phyloP scores from a whole-genome alignment of 2,329 filamentous ascomycete species.

The Coniella lustricola region DNA sequence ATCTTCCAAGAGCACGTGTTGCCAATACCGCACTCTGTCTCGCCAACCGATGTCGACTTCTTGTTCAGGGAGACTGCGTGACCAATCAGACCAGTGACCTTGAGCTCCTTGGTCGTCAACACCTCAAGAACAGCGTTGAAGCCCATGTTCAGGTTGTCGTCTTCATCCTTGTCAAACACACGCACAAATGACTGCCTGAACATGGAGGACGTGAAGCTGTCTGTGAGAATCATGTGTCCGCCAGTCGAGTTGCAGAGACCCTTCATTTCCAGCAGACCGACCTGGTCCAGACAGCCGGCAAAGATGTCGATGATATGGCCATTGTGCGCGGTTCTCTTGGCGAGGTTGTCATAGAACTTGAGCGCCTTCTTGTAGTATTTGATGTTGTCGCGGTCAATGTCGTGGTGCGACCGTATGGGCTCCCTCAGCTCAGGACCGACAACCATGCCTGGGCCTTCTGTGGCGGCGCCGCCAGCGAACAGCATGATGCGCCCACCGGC shows the following conservation, averaged over 20 bases:
- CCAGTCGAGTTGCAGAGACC: conserved; percentile 92
- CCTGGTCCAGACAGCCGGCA: conserved; percentile 93
- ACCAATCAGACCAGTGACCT: conserved; percentile 94
- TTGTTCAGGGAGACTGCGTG: conserved; percentile 97
- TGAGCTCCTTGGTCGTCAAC: conserved; percentile 93
- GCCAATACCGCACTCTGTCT: conserved; percentile 96
- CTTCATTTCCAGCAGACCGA: conserved; percentile 97
- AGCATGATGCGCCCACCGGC: conserved; percentile 94
- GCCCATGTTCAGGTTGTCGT: conserved; percentile 93
- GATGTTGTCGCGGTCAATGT: conserved; percentile 97
- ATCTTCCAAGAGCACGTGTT: conserved; percentile 99
- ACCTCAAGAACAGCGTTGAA: conserved; percentile 97
- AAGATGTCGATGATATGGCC: conserved; percentile 98
- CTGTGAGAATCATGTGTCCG: conserved; percentile 95
- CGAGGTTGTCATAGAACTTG: conserved; percentile 94
- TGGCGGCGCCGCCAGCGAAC: conserved; percentile 89
- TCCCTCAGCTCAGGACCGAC: conserved; percentile 93
- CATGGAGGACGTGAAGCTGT: conserved; percentile 98
- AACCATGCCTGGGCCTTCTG: conserved; percentile 93
- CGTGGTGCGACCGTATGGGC: conserved; percentile 94
- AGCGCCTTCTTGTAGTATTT: conserved; percentile 99
- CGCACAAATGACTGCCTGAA: conserved; percentile 98
- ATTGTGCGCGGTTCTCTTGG: conserved; percentile 91
- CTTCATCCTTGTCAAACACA: conserved; percentile 92
- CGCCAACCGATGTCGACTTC: conserved; percentile 92